phyloP scores from a whole-genome alignment of 345 rosid species.

The Gynandropsis gynandra region DNA sequence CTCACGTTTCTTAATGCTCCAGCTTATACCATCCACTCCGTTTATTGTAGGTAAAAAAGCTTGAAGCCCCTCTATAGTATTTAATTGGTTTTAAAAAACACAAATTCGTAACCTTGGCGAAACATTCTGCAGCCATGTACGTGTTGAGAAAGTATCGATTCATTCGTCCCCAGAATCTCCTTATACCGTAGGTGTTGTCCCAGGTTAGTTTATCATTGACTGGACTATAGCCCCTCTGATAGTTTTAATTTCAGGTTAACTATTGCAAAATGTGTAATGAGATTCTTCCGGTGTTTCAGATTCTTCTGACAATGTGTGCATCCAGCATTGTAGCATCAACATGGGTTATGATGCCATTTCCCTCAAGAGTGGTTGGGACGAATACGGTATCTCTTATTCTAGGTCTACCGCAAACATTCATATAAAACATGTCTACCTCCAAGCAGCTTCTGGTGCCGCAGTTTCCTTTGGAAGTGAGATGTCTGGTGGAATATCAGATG shows the following conservation, averaged over 20 bases:
- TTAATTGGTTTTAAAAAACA: not conserved
- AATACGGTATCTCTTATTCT: slow-evolving; percentile 44
- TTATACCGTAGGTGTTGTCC: slow-evolving; percentile 43
- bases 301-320: slow-evolving; percentile 51
- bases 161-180: slow-evolving; percentile 40
- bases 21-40: slow-evolving; percentile 51
- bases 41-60: slow-evolving; percentile 51
- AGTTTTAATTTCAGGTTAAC: too few species aligned
- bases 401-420: slow-evolving; percentile 35
- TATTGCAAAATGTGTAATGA: not conserved
- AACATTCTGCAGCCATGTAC: slow-evolving; percentile 31
- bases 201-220: slow-evolving; percentile 32
- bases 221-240: not conserved
- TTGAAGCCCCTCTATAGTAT: not conserved
- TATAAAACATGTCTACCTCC: slow-evolving; percentile 33
- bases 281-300: slow-evolving; percentile 25
- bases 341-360: slow-evolving; percentile 52
- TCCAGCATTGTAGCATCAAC: slow-evolving; percentile 43
- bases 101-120: not conserved
- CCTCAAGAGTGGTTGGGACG: slow-evolving; percentile 68
- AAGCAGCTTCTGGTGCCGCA: slow-evolving; percentile 37
- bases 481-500: slow-evolving; percentile 48
- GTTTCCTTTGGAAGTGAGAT: slow-evolving; percentile 55
- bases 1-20: slow-evolving; percentile 54
- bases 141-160: slow-evolving; percentile 35